A percentile compares a stretch with the other conserved stretches of the same genome.
These are phyloP conservation scores for Polytrichum commune DNA, from an alignment of 225 moss, liverwort and hornwort genomes.

Conservation along the genomic window DNA sequence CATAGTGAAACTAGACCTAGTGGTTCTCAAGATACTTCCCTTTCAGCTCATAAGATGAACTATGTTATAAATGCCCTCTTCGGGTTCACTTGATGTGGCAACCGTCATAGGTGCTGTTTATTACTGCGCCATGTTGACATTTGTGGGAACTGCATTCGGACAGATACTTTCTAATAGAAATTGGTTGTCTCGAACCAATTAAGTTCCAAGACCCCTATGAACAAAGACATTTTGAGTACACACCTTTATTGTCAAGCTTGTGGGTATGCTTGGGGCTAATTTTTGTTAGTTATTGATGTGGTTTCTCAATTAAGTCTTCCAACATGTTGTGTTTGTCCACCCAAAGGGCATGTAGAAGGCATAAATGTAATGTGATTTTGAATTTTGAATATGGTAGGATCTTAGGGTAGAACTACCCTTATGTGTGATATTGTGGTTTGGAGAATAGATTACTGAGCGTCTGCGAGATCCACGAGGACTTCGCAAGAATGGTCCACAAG, in stretches of 20 bases:
- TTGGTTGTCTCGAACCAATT: too few species aligned
- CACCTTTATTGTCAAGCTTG: too few species aligned
- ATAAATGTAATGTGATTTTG: background rate
- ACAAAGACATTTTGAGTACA: background rate
- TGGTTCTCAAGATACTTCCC: too few species aligned
- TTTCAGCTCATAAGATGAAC: too few species aligned
- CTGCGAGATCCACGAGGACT: conserved; percentile 96
- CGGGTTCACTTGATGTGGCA: too few species aligned
- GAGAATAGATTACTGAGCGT: conserved; percentile 82
- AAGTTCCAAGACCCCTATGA: background rate
- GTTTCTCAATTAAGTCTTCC: background rate
- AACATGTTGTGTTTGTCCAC: background rate
- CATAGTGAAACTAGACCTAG: too few species aligned
- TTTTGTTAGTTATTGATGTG: background rate
- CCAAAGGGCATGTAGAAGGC: background rate
- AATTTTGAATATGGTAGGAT: background rate
- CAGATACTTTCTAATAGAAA: too few species aligned
- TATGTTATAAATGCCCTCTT: too few species aligned
- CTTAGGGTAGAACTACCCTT: background rate
- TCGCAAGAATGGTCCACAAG: conserved; percentile 59
- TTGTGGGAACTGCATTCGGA: too few species aligned
- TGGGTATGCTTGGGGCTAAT: too few species aligned
- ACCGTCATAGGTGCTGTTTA: too few species aligned
- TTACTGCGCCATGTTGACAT: too few species aligned
- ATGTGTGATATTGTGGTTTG: conserved; percentile 17